These are phyloP conservation scores for Scytalidium sp. DNA, from an alignment of 2,329 filamentous ascomycete genomes.

Conservation along the genomic window DNA sequence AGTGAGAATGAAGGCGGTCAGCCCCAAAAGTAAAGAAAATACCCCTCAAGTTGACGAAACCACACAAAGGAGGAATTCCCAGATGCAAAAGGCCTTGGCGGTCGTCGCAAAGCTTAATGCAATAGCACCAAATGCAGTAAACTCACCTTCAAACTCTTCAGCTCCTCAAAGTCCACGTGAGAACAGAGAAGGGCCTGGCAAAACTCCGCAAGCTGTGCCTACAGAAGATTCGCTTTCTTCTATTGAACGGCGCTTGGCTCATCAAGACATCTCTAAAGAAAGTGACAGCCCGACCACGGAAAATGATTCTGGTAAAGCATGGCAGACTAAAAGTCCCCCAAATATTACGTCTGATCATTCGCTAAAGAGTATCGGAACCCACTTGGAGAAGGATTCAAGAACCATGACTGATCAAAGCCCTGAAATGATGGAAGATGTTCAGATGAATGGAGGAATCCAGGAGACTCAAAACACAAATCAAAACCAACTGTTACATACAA, in stretches of 20 bases:
- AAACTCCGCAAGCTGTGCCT: no score
- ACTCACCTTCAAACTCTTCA: background rate
- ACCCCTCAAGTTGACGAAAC: background rate
- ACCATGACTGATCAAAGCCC: background rate
- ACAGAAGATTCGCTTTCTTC: no score
- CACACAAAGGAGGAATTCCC: background rate
- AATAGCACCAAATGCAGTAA: background rate
- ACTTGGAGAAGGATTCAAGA: background rate
- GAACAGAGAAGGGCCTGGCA: no score
- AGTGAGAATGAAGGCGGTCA: constrained; percentile 1
- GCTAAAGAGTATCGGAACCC: background rate
- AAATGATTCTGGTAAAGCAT: no score
- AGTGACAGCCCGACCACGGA: no score
- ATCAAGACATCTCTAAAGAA: no score
- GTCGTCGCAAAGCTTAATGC: background rate
- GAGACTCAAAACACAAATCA: background rate
- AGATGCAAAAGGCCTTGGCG: background rate
- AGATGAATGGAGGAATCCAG: background rate
- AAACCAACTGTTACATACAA: background rate
- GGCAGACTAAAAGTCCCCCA: background rate
- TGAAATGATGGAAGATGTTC: background rate
- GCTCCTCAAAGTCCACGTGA: no score
- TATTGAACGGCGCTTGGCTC: no score
- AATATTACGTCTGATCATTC: background rate
- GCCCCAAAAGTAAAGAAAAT: background rate